Conservation (phyloP, 805 yeast genomes). For the Lipomyces yamanashiensis region DNA sequence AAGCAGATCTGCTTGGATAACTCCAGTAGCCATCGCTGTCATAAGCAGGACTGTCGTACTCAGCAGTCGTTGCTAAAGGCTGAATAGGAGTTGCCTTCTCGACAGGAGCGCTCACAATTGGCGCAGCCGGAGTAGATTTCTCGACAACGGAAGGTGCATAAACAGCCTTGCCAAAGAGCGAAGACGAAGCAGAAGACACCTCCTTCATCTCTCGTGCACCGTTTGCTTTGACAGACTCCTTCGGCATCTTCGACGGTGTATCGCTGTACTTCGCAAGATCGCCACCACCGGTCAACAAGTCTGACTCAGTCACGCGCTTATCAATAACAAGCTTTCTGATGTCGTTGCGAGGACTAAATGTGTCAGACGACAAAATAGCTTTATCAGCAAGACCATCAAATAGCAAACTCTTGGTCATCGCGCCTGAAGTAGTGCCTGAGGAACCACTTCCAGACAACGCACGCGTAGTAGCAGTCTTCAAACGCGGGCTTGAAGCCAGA, state of each 20-base stretch:
- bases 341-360: constrained; percentile 66
- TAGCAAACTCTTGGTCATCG: constrained; percentile 39
- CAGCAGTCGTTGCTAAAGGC: neutral
- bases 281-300: constrained; percentile 31
- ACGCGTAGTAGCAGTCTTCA: constrained; percentile 14
- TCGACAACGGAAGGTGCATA: constrained; percentile 1
- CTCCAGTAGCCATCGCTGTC: constrained; percentile 85
- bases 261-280: constrained; percentile 19
- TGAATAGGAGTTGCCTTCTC: neutral
- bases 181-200: neutral
- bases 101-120: neutral
- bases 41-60: constrained; percentile 29
- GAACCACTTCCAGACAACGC: constrained; percentile 21
- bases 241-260: neutral
- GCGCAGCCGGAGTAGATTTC: constrained; percentile 1
- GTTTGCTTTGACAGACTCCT: neutral
- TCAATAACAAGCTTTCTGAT: constrained; percentile 61
- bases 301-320: constrained; percentile 43
- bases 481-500: constrained; percentile 52
- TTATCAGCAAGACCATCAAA: constrained; percentile 61
- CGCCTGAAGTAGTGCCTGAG: constrained; percentile 3
- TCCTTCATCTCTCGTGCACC: constrained; percentile 2
- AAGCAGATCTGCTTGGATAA: constrained; percentile 71
- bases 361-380: constrained; percentile 70
- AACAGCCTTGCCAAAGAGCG: constrained; percentile 8